Evolutionary conservation across 495 filamentous ascomycete genomes (phyloP).

Genomic region (Pyrenula aspistea): DNA sequence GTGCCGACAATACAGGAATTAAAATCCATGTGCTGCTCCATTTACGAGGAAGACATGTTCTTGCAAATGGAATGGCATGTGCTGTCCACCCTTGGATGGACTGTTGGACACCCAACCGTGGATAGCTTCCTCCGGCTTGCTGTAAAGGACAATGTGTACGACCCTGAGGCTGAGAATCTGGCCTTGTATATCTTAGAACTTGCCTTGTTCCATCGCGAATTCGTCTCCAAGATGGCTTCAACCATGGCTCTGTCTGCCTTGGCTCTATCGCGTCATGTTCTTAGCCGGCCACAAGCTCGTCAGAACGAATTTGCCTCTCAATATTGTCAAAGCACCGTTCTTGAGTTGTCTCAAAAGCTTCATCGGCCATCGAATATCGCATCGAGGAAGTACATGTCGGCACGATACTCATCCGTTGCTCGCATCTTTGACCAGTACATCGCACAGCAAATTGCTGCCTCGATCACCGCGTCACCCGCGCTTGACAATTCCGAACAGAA

Average conservation of each 20-base stretch:
- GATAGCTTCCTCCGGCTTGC: constrained; percentile 79
- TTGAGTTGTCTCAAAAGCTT: constrained; percentile 72
- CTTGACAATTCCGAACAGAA: constrained; percentile 35
- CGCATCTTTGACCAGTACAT: constrained; percentile 77
- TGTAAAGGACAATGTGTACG: constrained; percentile 50
- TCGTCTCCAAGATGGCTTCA: constrained; percentile 79
- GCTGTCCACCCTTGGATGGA: constrained; percentile 92
- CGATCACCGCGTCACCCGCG: constrained; percentile 55
- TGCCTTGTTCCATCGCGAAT: constrained; percentile 89
- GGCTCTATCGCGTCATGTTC: constrained; percentile 75
- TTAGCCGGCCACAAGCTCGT: constrained; percentile 63
- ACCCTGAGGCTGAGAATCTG: constrained; percentile 88
- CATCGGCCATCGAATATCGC: constrained; percentile 79
- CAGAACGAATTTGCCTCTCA: constrained; percentile 68
- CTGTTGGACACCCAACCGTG: constrained; percentile 88
- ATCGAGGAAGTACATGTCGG: constrained; percentile 75
- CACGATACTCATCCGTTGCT: constrained; percentile 71
- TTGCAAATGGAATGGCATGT: constrained; percentile 99
- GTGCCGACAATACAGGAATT: constrained; percentile 92
- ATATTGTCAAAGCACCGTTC: constrained; percentile 69
- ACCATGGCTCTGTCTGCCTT: constrained; percentile 81
- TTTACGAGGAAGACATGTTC: constrained; percentile 99
- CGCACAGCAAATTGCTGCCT: constrained; percentile 57
- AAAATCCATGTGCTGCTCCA: constrained; percentile 96
- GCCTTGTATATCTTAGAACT: constrained; percentile 88